A percentile compares a stretch with the other conserved stretches of the same genome.
These are phyloP conservation scores for Endocalyx cinctus DNA, from an alignment of 2,329 filamentous ascomycete genomes.

Conservation along the genomic window DNA sequence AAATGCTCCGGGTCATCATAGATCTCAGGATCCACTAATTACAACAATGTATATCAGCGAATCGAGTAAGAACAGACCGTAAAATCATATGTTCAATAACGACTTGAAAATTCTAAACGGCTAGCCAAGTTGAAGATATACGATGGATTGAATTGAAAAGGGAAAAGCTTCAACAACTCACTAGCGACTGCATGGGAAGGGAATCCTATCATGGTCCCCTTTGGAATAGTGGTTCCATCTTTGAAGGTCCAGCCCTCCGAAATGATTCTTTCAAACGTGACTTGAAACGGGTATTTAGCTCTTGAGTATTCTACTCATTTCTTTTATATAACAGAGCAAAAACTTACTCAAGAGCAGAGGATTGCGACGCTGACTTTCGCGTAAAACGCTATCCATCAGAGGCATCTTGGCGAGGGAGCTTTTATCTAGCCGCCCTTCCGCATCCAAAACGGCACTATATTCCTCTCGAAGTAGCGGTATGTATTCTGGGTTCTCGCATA, in stretches of 20 bases:
- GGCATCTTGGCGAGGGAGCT: conserved; percentile 16
- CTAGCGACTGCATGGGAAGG: conserved; percentile 15
- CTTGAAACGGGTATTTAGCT: too few relatives aligned
- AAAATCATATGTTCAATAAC: too few relatives aligned
- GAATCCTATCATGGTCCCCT: conserved; percentile 19
- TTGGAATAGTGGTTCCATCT: conserved; percentile 25
- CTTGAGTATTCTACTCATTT: too few relatives aligned
- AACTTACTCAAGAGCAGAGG: conserved; percentile 18
- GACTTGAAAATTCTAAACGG: too few relatives aligned
- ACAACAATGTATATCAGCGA: too few relatives aligned
- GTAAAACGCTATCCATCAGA: conserved; percentile 31
- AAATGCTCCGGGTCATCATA: conserved; percentile 16
- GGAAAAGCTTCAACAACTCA: too few relatives aligned
- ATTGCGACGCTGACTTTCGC: conserved; percentile 29
- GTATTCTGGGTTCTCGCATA: conserved; percentile 29
- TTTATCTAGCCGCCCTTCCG: conserved; percentile 14
- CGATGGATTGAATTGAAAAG: too few relatives aligned
- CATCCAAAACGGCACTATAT: conserved; percentile 15
- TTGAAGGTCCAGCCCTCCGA: conserved; percentile 16
- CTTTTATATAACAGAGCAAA: too few relatives aligned
- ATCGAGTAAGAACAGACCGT: too few relatives aligned
- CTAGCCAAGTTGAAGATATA: too few relatives aligned
- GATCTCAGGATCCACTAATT: conserved; percentile 10
- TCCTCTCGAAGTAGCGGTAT: conserved; percentile 36
- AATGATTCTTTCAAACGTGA: conserved; percentile 16